Conservation (phyloP, 1,284 basidiomycete species). For the Microbotryum violaceum region DNA sequence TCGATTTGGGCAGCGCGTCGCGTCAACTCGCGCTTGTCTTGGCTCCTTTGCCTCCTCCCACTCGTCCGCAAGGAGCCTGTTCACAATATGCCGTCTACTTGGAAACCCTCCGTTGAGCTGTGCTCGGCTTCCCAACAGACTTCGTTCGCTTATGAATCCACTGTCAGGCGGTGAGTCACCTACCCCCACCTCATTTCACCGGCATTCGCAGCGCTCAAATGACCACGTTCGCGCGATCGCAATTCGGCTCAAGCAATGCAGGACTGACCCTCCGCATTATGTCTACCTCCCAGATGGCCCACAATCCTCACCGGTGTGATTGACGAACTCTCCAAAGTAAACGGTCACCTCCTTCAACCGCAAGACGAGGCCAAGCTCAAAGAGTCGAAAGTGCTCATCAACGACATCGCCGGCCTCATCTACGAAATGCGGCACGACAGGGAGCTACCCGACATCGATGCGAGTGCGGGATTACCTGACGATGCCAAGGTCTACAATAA, state of each 20-base stretch:
- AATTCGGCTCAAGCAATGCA: too few relatives aligned
- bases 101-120: constrained; percentile 21
- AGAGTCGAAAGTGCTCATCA: constrained; percentile 74
- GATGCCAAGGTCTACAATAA: constrained; percentile 63
- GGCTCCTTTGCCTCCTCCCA: too few relatives aligned
- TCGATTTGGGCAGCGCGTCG: too few relatives aligned
- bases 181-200: too few relatives aligned
- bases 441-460: constrained; percentile 42
- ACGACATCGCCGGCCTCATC: constrained; percentile 68
- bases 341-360: constrained; percentile 47
- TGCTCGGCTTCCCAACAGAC: constrained; percentile 23
- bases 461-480: constrained; percentile 38
- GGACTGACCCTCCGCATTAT: not conserved
- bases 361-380: constrained; percentile 41
- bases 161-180: constrained; percentile 12
- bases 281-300: constrained; percentile 66
- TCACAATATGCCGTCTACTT: not conserved
- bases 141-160: constrained; percentile 30
- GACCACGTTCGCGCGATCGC: too few relatives aligned
- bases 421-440: constrained; percentile 73
- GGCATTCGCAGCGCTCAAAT: too few relatives aligned
- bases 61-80: too few relatives aligned
- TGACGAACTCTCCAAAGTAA: constrained; percentile 56
- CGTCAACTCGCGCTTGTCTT: too few relatives aligned
- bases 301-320: constrained; percentile 74